These are phyloP conservation scores for Salicornia ramosissima DNA, from an alignment of 148 eudicot genomes.

Conservation along the genomic window DNA sequence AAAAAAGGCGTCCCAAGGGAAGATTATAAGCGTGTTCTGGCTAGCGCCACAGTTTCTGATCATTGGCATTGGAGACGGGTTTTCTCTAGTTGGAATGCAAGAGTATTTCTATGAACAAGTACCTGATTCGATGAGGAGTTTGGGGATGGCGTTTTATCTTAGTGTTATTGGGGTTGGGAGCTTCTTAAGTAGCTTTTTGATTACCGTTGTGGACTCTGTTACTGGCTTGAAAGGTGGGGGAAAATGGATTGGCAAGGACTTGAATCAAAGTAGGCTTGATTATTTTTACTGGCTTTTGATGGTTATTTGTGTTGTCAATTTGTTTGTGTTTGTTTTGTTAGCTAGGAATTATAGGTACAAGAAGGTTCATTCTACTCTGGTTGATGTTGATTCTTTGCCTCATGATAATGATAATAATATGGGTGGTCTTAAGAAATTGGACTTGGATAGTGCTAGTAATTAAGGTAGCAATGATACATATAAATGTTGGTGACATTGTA, in stretches of 20 bases:
- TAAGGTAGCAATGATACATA: no score
- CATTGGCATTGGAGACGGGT: slow-evolving; percentile 49
- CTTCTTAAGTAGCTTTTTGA: slow-evolving; percentile 40
- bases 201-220: slow-evolving; percentile 29
- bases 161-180: slow-evolving; percentile 50
- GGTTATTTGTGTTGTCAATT: slow-evolving; percentile 21
- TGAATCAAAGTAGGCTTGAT: slow-evolving; percentile 41
- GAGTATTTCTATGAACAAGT: slow-evolving; percentile 68
- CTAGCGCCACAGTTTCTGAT: slow-evolving; percentile 51
- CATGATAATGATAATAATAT: background rate
- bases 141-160: slow-evolving; percentile 57
- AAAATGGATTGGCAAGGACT: slow-evolving; percentile 48
- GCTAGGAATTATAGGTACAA: slow-evolving; percentile 37
- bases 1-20: slow-evolving; percentile 14
- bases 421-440: no score
- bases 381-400: background rate
- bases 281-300: slow-evolving; percentile 42
- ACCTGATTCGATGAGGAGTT: slow-evolving; percentile 62
- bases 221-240: slow-evolving; percentile 32
- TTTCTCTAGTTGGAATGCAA: slow-evolving; percentile 58
- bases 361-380: slow-evolving; percentile 24
- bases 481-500: no score
- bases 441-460: background rate
- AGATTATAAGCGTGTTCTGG: slow-evolving; percentile 45
- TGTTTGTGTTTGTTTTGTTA: slow-evolving; percentile 27